Conservation (phyloP, 495 filamentous ascomycete species). For the Aspergillus ellipticus region DNA sequence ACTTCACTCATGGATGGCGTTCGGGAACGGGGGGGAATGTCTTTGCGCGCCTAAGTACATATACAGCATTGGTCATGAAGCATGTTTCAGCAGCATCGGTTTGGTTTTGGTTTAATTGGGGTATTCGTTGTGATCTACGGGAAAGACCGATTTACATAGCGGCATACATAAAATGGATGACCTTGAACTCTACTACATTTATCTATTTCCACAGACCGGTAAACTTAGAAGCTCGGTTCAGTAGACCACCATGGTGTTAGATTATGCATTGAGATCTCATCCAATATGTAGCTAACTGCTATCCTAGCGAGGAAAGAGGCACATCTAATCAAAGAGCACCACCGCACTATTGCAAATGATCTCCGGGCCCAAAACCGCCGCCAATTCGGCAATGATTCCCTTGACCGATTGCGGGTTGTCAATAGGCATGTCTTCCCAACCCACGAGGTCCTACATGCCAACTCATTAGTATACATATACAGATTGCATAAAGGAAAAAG, state of each 20-base stretch:
- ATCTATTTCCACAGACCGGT: too few relatives aligned
- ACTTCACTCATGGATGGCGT: slow-evolving; percentile 4
- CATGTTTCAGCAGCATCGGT: neutral
- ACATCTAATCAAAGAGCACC: slow-evolving; percentile 36
- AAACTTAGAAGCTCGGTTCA: too few relatives aligned
- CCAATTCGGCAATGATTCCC: slow-evolving; percentile 68
- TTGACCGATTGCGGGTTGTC: slow-evolving; percentile 53
- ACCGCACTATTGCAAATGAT: slow-evolving; percentile 52
- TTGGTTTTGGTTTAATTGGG: neutral
- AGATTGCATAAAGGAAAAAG: neutral
- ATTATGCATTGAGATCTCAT: too few relatives aligned
- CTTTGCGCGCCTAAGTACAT: slow-evolving; percentile 1
- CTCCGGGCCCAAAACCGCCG: slow-evolving; percentile 69
- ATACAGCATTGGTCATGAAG: neutral
- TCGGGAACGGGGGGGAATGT: neutral
- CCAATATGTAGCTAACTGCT: neutral
- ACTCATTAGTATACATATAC: slow-evolving; percentile 7
- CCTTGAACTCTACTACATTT: too few relatives aligned
- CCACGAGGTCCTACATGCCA: slow-evolving; percentile 51
- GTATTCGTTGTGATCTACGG: neutral
- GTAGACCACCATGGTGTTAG: too few relatives aligned
- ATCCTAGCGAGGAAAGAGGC: neutral
- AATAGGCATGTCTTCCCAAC: slow-evolving; percentile 62
- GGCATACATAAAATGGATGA: slow-evolving; percentile 1
- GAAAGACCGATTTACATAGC: neutral